Conservation (phyloP, 75 land plant species). For the Ceratopteris richardii region DNA sequence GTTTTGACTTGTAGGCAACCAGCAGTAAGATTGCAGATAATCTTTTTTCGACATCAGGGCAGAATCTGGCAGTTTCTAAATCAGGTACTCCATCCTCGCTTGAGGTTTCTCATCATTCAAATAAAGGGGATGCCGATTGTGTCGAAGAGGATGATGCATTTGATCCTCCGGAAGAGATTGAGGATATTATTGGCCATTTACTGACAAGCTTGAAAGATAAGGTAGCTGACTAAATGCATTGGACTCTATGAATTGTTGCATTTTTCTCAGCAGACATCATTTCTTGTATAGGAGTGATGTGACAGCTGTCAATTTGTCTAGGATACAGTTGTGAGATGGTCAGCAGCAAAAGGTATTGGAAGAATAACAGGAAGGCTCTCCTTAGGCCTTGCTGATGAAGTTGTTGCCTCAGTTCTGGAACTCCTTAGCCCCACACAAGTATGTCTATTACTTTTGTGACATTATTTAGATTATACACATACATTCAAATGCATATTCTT, state of each 20-base stretch:
- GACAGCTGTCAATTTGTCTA: conserved; percentile 5
- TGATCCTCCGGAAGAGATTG: conserved; percentile 81
- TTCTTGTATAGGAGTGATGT: conserved; percentile 1
- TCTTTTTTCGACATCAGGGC: not conserved
- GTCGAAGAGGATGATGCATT: conserved; percentile 56
- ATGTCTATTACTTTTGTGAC: not conserved
- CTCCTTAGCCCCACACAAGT: conserved; percentile 84
- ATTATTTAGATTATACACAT: too few relatives aligned
- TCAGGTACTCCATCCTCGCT: too few relatives aligned
- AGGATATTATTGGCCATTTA: conserved; percentile 82
- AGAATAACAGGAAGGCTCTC: conserved; percentile 78
- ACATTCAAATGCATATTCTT: not conserved
- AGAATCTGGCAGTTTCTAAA: conserved; percentile 7
- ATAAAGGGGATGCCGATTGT: not conserved
- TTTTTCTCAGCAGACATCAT: not conserved
- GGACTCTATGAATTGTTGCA: not conserved
- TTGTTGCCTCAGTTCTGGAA: conserved; percentile 80
- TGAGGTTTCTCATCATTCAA: too few relatives aligned
- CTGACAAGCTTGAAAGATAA: conserved; percentile 80
- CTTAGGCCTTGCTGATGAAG: conserved; percentile 67
- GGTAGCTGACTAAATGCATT: conserved; percentile 26
- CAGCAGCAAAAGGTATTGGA: conserved; percentile 97
- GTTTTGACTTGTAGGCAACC: not conserved
- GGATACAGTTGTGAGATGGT: conserved; percentile 99
- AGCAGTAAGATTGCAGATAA: not conserved